A percentile compares a stretch with the other conserved stretches of the same genome.
phyloP scores from a whole-genome alignment of 768 basidiomycete species.

The Naganishia onofrii region DNA sequence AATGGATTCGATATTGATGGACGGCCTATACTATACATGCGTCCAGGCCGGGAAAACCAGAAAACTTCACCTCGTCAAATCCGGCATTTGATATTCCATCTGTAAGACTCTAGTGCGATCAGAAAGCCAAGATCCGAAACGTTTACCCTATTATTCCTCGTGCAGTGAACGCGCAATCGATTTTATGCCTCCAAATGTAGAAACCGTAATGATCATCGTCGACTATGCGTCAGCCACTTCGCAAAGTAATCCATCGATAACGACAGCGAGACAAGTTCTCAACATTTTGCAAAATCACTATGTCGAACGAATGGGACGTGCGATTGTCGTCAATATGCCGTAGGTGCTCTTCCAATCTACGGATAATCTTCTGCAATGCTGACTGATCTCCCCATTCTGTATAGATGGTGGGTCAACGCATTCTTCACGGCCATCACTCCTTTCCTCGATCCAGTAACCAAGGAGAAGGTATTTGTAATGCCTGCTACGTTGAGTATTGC shows the following conservation, averaged over 20 bases:
- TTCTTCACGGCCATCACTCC: constrained; percentile 66
- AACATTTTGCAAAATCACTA: constrained; percentile 83
- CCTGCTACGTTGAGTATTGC: neutral
- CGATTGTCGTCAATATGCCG: constrained; percentile 77
- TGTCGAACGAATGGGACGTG: constrained; percentile 64
- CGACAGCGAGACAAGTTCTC: constrained; percentile 72
- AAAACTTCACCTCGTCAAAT: constrained; percentile 72
- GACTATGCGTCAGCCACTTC: constrained; percentile 81
- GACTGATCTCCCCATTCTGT: constrained; percentile 61
- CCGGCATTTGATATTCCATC: constrained; percentile 77
- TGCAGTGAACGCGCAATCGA: constrained; percentile 82
- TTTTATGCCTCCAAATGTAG: constrained; percentile 78
- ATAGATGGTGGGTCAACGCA: constrained; percentile 57
- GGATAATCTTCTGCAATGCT: neutral
- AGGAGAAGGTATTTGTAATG: constrained; percentile 66
- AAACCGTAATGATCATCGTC: constrained; percentile 75
- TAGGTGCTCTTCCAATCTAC: constrained; percentile 46
- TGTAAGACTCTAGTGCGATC: constrained; percentile 58
- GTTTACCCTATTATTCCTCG: neutral
- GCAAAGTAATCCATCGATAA: constrained; percentile 78
- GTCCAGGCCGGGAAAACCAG: constrained; percentile 82
- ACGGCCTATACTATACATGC: constrained; percentile 83
- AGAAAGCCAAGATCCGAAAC: neutral
- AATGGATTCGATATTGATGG: constrained; percentile 83
- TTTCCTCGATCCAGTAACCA: constrained; percentile 81